These are phyloP conservation scores for Aureobasidium sp. DNA, from an alignment of 2,329 filamentous ascomycete genomes.

Conservation along the genomic window DNA sequence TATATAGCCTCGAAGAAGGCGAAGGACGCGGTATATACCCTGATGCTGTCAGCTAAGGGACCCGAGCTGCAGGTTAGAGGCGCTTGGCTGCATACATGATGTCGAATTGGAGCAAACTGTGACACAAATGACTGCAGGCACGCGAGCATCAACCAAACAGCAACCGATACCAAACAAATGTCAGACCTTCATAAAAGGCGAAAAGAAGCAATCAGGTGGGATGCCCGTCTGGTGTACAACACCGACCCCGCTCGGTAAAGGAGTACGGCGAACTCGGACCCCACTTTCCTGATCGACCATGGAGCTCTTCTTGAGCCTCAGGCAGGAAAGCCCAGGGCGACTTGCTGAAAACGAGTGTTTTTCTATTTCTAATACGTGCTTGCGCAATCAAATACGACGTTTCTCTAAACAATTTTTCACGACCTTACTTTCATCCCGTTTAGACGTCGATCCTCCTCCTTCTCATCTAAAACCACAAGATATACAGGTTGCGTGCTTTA, in stretches of 20 bases:
- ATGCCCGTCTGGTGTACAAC: not conserved
- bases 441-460: too few relatives aligned
- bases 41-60: conserved; percentile 19
- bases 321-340: not conserved
- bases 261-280: not conserved
- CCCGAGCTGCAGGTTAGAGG: not conserved
- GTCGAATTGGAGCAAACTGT: not conserved
- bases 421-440: too few relatives aligned
- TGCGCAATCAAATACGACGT: not conserved
- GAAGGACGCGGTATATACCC: conserved; percentile 64
- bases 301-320: not conserved
- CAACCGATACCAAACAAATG: not conserved
- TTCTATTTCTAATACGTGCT: not conserved
- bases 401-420: too few relatives aligned
- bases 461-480: too few relatives aligned
- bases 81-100: conserved; percentile 8
- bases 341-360: not conserved
- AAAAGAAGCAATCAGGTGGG: not conserved
- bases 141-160: not conserved
- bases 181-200: not conserved
- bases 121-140: not conserved
- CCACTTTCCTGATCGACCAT: not conserved
- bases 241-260: conserved; percentile 11
- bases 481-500: not conserved
- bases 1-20: conserved; percentile 78